These are phyloP conservation scores for Dictyostelium intermedium DNA, from an alignment of 78 protist genomes.

Conservation along the genomic window DNA sequence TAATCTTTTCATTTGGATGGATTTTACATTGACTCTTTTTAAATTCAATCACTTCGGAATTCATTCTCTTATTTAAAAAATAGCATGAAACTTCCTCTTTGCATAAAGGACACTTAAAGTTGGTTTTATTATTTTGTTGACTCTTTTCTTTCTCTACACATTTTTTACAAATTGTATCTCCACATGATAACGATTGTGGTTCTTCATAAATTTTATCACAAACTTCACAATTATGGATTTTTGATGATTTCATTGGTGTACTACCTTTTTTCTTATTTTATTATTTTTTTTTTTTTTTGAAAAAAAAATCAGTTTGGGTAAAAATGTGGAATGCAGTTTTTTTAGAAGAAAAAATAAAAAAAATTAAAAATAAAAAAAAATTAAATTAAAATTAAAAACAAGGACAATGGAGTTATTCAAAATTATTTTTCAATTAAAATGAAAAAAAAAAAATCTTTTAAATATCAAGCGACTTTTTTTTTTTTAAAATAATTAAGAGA, in stretches of 20 bases:
- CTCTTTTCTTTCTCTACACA: not conserved
- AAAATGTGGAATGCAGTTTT: not conserved
- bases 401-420: not conserved
- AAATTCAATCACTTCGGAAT: not conserved
- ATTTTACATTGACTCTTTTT: constrained; percentile 7
- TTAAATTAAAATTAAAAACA: not conserved
- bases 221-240: not conserved
- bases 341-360: too few species aligned
- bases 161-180: not conserved
- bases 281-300: not conserved
- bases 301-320: not conserved
- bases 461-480: not conserved
- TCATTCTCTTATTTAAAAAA: constrained; percentile 5
- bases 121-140: not conserved
- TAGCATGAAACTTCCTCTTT: not conserved
- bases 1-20: not conserved
- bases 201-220: not conserved
- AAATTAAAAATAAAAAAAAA: not conserved
- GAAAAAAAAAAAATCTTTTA: not conserved
- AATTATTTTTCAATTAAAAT: not conserved
- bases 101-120: not conserved
- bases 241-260: not conserved
- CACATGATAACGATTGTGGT: constrained; percentile 13
- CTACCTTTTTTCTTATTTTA: too few species aligned
- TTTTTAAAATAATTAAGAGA: not conserved